A percentile compares a stretch with the other conserved stretches of the same genome.
Conservation (phyloP, 805 yeast genomes). For the Nakazawaea ishiwadae region DNA sequence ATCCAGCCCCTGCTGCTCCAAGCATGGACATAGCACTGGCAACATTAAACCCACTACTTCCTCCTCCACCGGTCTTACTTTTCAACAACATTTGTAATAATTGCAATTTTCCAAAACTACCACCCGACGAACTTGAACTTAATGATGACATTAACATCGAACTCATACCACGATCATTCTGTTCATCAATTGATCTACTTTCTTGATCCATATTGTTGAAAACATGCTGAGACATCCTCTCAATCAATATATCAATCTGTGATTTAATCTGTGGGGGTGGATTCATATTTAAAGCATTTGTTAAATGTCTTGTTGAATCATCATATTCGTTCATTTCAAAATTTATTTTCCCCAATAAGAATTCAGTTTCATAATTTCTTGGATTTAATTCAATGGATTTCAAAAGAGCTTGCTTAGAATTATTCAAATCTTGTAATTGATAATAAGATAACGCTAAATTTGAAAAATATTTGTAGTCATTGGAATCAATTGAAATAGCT, state of each 20-base stretch:
- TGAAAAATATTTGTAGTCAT: conserved; percentile 2
- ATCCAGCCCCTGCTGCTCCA: too few relatives aligned
- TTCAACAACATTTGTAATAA: conserved; percentile 1
- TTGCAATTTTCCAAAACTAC: conserved; percentile 6
- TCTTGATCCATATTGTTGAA: conserved; percentile 6
- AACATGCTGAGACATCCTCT: conserved; percentile 5
- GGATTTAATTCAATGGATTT: conserved; percentile 1
- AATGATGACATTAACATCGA: conserved; percentile 4
- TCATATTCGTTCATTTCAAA: background rate
- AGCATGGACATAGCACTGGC: conserved; percentile 8
- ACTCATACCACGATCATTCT: conserved; percentile 8
- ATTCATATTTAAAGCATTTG: conserved; percentile 2
- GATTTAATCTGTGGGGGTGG: conserved; percentile 1
- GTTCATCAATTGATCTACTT: conserved; percentile 2
- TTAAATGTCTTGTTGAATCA: conserved; percentile 3
- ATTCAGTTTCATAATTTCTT: conserved; percentile 3
- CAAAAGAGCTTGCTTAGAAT: background rate
- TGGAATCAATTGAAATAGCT: conserved; percentile 1
- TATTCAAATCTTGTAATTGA: background rate
- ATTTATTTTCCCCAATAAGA: conserved; percentile 4
- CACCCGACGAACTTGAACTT: conserved; percentile 1
- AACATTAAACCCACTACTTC: conserved; percentile 4
- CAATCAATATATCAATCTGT: conserved; percentile 4
- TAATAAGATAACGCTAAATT: conserved; percentile 2
- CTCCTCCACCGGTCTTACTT: background rate